Conservation (phyloP, 2,329 filamentous ascomycete species). For the Lizonia empirigonia region DNA sequence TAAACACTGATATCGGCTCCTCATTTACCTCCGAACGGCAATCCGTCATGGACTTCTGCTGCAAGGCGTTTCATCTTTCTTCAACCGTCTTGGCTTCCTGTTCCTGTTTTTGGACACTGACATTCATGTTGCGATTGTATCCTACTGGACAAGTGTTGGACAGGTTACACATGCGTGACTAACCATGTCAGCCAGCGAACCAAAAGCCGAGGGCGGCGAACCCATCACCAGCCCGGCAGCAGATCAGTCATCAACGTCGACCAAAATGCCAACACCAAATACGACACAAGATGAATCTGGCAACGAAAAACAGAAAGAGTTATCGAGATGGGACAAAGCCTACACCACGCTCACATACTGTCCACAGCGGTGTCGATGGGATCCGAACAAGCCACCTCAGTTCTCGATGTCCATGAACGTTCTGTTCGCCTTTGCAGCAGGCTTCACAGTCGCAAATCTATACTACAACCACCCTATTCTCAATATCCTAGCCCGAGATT, state of each 20-base stretch:
- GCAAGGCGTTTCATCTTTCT: neutral
- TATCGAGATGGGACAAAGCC: slow-evolving; percentile 27
- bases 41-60: slow-evolving; percentile 20
- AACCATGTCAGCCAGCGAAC: slow-evolving; percentile 9
- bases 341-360: slow-evolving; percentile 59
- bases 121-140: neutral
- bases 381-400: slow-evolving; percentile 67
- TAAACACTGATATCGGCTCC: slow-evolving; percentile 21
- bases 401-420: slow-evolving; percentile 74
- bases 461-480: slow-evolving; percentile 84
- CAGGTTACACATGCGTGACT: neutral
- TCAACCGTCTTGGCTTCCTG: slow-evolving; percentile 2
- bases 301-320: neutral
- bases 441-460: slow-evolving; percentile 78
- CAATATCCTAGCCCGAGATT: slow-evolving; percentile 74
- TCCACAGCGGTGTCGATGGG: slow-evolving; percentile 70
- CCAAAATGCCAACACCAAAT: neutral
- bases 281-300: neutral
- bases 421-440: slow-evolving; percentile 70
- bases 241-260: slow-evolving; percentile 1
- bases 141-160: slow-evolving; percentile 3
- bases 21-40: slow-evolving; percentile 11
- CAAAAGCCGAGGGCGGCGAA: slow-evolving; percentile 1
- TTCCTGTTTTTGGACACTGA: neutral
- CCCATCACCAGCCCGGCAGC: neutral